Evolutionary conservation across 768 basidiomycete genomes (phyloP).

Genomic region (Xanthoconium purpureum): DNA sequence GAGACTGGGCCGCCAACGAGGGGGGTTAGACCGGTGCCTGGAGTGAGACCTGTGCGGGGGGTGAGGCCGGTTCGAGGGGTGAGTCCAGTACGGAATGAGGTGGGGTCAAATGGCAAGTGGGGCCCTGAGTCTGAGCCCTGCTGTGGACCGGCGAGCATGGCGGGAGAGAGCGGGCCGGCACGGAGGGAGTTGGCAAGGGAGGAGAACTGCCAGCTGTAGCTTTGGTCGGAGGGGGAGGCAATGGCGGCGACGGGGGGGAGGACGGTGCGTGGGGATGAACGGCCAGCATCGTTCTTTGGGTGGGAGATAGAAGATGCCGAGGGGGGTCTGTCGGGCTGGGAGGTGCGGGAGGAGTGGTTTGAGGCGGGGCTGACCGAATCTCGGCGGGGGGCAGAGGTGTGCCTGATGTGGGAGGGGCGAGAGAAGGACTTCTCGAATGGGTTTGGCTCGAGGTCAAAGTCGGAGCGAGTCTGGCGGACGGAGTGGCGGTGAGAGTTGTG

Average conservation of each 20-base stretch:
- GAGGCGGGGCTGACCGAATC: slow-evolving; percentile 33
- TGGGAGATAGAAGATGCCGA: slow-evolving; percentile 33
- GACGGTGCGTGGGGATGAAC: slow-evolving; percentile 57
- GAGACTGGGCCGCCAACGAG: slow-evolving; percentile 69
- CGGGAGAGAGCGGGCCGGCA: slow-evolving; percentile 90
- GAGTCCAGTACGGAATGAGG: slow-evolving; percentile 78
- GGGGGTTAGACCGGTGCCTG: slow-evolving; percentile 72
- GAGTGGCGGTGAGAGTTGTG: slow-evolving; percentile 19
- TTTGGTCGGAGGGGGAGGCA: slow-evolving; percentile 51
- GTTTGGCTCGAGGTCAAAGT: slow-evolving; percentile 81
- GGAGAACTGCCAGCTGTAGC: slow-evolving; percentile 61
- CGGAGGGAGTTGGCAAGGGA: slow-evolving; percentile 76
- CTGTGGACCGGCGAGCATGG: slow-evolving; percentile 91
- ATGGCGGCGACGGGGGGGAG: slow-evolving; percentile 82
- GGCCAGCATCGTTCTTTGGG: slow-evolving; percentile 31
- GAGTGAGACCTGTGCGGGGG: slow-evolving; percentile 79
- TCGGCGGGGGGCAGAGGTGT: slow-evolving; percentile 34
- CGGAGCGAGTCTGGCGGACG: slow-evolving; percentile 51
- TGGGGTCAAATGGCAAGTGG: slow-evolving; percentile 59
- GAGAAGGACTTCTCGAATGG: slow-evolving; percentile 96
- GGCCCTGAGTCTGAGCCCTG: slow-evolving; percentile 39
- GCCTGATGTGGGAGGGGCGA: slow-evolving; percentile 51
- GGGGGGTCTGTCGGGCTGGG: slow-evolving; percentile 31
- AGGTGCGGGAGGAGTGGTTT: slow-evolving; percentile 38
- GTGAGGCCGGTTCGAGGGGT: slow-evolving; percentile 87